Percentiles rank a stretch among this genome's conserved stretches.
These are phyloP conservation scores for Lasiodiplodia theobromae DNA, from an alignment of 2,329 filamentous ascomycete species.

Conservation along the genomic window DNA sequence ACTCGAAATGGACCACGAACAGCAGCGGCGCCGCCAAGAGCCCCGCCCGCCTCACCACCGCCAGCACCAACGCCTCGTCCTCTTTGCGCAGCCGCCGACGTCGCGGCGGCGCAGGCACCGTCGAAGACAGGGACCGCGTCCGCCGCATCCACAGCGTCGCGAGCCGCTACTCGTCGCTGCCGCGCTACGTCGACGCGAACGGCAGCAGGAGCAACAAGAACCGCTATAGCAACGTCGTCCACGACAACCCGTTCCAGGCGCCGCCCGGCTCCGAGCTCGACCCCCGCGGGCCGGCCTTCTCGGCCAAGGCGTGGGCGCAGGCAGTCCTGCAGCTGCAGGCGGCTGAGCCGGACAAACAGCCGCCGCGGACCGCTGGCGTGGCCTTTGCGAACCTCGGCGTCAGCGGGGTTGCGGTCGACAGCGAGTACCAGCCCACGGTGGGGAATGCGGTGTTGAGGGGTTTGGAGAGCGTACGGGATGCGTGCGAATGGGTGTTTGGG, in stretches of 20 bases:
- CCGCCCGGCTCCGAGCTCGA: slow-evolving; percentile 8
- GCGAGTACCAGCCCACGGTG: slow-evolving; percentile 13
- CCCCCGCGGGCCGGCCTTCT: slow-evolving; percentile 7
- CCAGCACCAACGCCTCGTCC: background rate
- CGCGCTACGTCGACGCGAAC: background rate
- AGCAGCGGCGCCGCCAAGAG: background rate
- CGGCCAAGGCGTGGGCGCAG: slow-evolving; percentile 12
- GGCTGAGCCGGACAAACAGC: slow-evolving; percentile 5
- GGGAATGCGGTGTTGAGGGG: background rate
- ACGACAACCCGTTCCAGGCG: slow-evolving; percentile 20
- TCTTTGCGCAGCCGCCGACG: background rate
- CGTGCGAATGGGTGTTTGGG: background rate
- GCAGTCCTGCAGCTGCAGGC: slow-evolving; percentile 13
- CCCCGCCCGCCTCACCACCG: background rate
- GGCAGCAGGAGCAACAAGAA: background rate
- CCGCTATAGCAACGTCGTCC: background rate
- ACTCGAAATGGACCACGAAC: background rate
- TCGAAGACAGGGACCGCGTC: slow-evolving; percentile 6
- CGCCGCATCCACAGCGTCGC: slow-evolving; percentile 19
- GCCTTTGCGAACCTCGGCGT: slow-evolving; percentile 26
- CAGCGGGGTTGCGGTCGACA: background rate
- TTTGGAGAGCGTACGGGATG: background rate
- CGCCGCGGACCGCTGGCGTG: slow-evolving; percentile 18
- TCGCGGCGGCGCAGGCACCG: background rate
- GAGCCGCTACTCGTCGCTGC: slow-evolving; percentile 20